phyloP scores from a whole-genome alignment of 257 asterid species.

The Cynanchum wilfordii region DNA sequence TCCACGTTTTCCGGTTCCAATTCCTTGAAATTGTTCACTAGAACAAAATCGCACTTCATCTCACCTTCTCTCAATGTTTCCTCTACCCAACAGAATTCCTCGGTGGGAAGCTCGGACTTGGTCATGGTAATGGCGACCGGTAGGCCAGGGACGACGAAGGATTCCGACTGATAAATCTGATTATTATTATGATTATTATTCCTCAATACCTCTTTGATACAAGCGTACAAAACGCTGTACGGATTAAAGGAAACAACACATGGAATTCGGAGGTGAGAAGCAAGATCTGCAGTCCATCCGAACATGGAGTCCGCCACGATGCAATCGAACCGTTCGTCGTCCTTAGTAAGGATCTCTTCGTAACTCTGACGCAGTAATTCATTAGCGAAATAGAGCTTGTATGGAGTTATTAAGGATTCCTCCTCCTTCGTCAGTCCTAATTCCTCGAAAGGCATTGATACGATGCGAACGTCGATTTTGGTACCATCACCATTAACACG shows the following conservation, averaged over 20 bases:
- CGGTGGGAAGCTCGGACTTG: not conserved
- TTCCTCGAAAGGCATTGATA: not conserved
- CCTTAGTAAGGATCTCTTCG: not conserved
- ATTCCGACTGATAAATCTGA: not conserved
- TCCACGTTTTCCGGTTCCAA: not conserved
- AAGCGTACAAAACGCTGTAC: not conserved
- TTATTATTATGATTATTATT: not conserved
- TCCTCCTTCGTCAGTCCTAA: constrained; percentile 12
- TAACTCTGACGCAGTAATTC: not conserved
- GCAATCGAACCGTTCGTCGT: not conserved
- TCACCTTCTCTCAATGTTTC: not conserved
- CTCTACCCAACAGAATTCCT: not conserved
- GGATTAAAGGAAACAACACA: not conserved
- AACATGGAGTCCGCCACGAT: not conserved
- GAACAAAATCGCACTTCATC: not conserved
- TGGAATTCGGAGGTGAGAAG: not conserved
- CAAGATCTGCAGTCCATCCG: not conserved
- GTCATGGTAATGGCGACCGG: not conserved
- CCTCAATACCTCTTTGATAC: not conserved
- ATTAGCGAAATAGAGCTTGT: constrained; percentile 9
- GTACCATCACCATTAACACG: too few relatives aligned
- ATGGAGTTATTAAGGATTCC: not conserved
- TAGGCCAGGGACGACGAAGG: not conserved
- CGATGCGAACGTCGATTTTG: not conserved
- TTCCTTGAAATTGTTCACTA: not conserved